Base-by-base conservation (phyloP, 345 rosid species). In the Populus alba region DNA sequence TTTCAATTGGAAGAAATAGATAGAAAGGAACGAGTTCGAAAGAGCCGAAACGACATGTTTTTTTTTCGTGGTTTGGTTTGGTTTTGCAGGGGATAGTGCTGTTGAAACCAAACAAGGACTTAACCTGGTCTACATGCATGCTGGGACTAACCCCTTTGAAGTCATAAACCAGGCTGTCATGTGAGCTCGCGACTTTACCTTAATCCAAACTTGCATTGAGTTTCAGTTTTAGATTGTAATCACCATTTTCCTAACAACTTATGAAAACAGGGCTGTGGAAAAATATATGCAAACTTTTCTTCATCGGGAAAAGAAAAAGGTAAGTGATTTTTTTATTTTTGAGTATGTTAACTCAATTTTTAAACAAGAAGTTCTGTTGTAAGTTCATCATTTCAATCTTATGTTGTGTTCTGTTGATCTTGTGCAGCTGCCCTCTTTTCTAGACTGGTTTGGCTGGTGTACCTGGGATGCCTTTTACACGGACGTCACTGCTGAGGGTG, bases 391-490 rank as follows among this genome's bases (percentile, higher is more conserved):
- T 55, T 63, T 16, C 43, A 65, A 72, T 62, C 77, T 62, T 41
- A 77, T 73, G 71, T 41, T 68, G 79, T 81, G 20, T 62, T 57
- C 65, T 61, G 41, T 69, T 80, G 51, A 43, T 69, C 78, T 23
- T 70, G 27, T 79, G 37, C 72, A 96, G 97, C 77, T 94, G 85
- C 98, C 98, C 79, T 86, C 94, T 77, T 87, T 96, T 83, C 86
- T 92, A 47, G 97, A 96, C 80, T 96, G 98, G 97, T 94, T 96
- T 81, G 98, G 99, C 75, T 96, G 99, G 99, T 96, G 99, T 89
- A 96, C 99, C n/a, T 96, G 99, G 99, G 98, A 96, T 80, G 99
- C 99, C 18, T 96, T 92, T 83, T 96, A 96, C 85, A 92, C 97
- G 29, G 97, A 96, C 53, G 98, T 94, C 81, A 96, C 98, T 22